These are phyloP conservation scores for Knoxdaviesia capensis DNA, from an alignment of 2,329 filamentous ascomycete species.

Conservation along the genomic window DNA sequence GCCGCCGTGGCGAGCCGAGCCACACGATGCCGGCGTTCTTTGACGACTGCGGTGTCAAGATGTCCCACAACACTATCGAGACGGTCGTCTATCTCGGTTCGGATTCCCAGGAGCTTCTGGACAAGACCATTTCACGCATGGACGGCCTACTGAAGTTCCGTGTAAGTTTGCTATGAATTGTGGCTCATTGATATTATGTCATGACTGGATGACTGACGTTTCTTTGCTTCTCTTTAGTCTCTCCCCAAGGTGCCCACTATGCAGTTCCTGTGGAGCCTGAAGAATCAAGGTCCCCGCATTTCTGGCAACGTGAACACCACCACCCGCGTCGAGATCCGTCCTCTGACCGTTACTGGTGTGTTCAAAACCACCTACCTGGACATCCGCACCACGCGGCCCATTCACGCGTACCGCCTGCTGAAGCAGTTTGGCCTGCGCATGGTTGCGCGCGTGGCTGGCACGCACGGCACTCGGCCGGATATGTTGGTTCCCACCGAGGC, in stretches of 20 bases:
- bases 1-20: slow-evolving; percentile 6
- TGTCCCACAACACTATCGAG: slow-evolving; percentile 11
- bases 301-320: slow-evolving; percentile 3
- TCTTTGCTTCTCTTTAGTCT: background rate
- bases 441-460: too few relatives aligned
- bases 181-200: background rate
- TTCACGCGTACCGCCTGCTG: too few relatives aligned
- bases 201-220: too few relatives aligned
- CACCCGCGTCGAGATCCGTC: slow-evolving; percentile 8
- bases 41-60: background rate
- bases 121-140: slow-evolving; percentile 7
- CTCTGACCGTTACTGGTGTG: background rate
- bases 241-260: background rate
- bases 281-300: slow-evolving; percentile 1
- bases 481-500: too few relatives aligned
- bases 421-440: too few relatives aligned
- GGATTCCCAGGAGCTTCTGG: slow-evolving; percentile 2
- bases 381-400: too few relatives aligned
- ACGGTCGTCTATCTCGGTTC: slow-evolving; percentile 12
- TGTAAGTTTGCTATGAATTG: slow-evolving; percentile 6
- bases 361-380: too few relatives aligned
- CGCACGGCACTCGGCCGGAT: too few relatives aligned
- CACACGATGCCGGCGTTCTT: too few relatives aligned
- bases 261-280: slow-evolving; percentile 7
- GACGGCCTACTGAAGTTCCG: slow-evolving; percentile 6